Evolutionary conservation across 1,139 yeast genomes (phyloP), one percentile per base, ranked within the genome.

Genomic region (Suhomyces guaymorum): DNA sequence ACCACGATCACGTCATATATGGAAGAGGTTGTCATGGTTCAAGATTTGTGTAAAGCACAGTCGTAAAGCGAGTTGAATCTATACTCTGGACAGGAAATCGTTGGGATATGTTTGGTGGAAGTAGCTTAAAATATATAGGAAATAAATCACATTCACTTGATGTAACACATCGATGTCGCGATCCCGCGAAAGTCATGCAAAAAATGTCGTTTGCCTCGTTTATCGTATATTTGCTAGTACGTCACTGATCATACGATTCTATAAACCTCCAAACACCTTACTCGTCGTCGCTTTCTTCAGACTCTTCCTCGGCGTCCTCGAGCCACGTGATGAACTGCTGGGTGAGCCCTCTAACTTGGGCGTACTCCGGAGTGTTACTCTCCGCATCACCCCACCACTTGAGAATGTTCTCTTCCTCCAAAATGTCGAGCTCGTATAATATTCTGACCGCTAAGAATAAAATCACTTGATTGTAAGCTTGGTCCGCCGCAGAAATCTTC

Each of bases 281-380:
- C 17, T 42, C 47, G 11, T 43, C 47, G 16, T 57, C 63, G 26
- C 57, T 50, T 7, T 63, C 73, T 8, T 73, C 78, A 28, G 73
- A 63, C 53, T 85, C 95, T 56, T 86, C 95, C 52, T 88, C 97
- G 1, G 97, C 97, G 33, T 80, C 86, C 52, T 76, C 73, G 38
- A 92, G 73, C 97, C 97, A 89, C 15, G 82, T 86, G 12, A 92
- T 73, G 79, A 90, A 90, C 57, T 81, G 82, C 10, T 66, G 74
- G 4, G 87, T 76, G 44, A 81, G 68, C 27, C 59, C 65, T 43
- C 85, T 75, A 12, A 82, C 81, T 18, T 64, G 62, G 4, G 49
- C 54, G 41, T 72, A 63, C 21, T 65, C 69, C 14, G 66, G 70
- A 21, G 73, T 63, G 6, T 63, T 71, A n/a, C 59, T 57, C 14